Evolutionary conservation across 2,329 filamentous ascomycete species (phyloP), one percentile per base, ranked within the genome.

Genomic region (Truncatella angustata): DNA sequence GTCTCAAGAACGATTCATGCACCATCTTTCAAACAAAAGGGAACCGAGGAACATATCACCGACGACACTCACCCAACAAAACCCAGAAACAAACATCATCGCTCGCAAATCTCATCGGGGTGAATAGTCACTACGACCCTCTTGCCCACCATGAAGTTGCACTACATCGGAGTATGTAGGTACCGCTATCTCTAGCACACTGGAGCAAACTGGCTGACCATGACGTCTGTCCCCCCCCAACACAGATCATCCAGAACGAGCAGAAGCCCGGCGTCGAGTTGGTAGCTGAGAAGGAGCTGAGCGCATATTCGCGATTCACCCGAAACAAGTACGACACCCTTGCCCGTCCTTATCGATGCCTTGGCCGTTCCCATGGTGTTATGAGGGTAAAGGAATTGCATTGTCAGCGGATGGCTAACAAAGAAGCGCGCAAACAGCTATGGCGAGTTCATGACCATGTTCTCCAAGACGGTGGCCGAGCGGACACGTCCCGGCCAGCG

Each of bases 391-490:
- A 4, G 18, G 37, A 11, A 14, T 11, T 21, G 14, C 4, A 20
- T 11, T 36, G 12, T 36, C 34, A 16, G 5, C 11, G 37, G 7
- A 23, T 10, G 12, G 4, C 21, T n/a, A 30, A 30, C 40, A 48
- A 37, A 26, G 24, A 40, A 18, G 14, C 11, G 40, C n/a, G 23
- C 34, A 21, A 11, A 39, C 58, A 74, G 72, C 63, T 71, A 79
- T 77, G 76, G 73, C 66, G 76, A 81, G 60, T 84, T 95, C 78
- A 90, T 96, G 85, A 88, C 85, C 52, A 77, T 96, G 64, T 93
- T 95, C 75, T 83, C 85, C 70, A 90, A 90, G 73, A 93, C 88
- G 16, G 87, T 97, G 45, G 93, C 93, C 56, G 90, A 95, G 73
- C 82, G 90, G 62, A 96, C 91, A 55, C 78, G 79, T 54, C 82